Evolutionary conservation across 2,329 filamentous ascomycete species (phyloP).

Genomic region (Cladosporium sp.): DNA sequence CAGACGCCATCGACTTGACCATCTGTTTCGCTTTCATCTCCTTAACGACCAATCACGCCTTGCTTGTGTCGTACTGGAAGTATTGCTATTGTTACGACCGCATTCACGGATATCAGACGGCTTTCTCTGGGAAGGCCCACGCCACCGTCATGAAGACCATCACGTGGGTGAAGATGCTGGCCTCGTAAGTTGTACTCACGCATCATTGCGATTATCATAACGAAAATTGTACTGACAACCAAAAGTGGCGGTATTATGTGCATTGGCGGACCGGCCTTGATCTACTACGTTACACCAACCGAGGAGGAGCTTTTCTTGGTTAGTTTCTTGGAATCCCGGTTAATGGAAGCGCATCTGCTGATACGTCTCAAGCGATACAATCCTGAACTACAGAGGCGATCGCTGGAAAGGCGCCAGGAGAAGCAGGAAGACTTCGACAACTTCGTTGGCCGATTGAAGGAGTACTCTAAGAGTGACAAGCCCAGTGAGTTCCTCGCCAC

Average conservation of each 20-base stretch:
- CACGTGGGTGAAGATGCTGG: constrained; percentile 62
- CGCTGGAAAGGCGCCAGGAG: constrained; percentile 69
- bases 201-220: constrained; percentile 17
- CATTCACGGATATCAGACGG: no score
- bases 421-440: constrained; percentile 81
- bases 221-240: neutral
- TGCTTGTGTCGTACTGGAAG: no score
- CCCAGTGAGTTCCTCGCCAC: constrained; percentile 59
- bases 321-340: constrained; percentile 14
- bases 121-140: neutral
- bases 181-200: constrained; percentile 50
- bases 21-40: no score
- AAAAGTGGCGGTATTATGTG: constrained; percentile 62
- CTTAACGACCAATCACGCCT: no score
- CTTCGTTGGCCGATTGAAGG: constrained; percentile 77
- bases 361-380: constrained; percentile 63
- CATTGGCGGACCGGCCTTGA: constrained; percentile 79
- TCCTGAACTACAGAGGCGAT: constrained; percentile 84
- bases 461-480: constrained; percentile 85
- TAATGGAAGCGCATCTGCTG: constrained; percentile 6
- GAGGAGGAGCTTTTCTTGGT: constrained; percentile 84
- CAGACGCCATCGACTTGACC: neutral
- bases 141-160: constrained; percentile 38
- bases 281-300: constrained; percentile 71
- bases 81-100: no score